Percentiles rank a stretch among this genome's conserved stretches.
phyloP scores from a whole-genome alignment of 352 stramenopile species.

The Lagenidium sp. region DNA sequence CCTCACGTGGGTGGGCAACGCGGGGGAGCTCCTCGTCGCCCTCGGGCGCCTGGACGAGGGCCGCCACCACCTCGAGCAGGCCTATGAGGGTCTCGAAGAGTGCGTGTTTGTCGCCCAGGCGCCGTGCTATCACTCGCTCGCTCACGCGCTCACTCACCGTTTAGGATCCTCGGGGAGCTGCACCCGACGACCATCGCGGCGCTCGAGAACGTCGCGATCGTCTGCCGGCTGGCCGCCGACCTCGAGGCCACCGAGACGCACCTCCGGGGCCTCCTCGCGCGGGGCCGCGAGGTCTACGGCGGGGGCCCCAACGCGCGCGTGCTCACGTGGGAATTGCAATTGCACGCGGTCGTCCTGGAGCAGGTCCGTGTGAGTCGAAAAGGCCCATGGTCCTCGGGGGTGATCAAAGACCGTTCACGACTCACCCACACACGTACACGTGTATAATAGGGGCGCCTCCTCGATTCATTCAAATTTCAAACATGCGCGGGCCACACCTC shows the following conservation, averaged over 20 bases:
- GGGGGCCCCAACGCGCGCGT: constrained; percentile 43
- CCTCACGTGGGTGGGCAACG: constrained; percentile 33
- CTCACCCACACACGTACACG: too few species aligned
- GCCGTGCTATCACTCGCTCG: too few species aligned
- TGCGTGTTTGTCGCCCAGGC: constrained; percentile 8
- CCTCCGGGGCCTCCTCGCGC: constrained; percentile 21
- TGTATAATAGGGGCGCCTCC: too few species aligned
- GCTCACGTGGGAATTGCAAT: constrained; percentile 21
- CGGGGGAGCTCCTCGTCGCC: constrained; percentile 27
- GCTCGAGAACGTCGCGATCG: constrained; percentile 46
- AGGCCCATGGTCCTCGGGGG: too few species aligned
- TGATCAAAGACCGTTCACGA: too few species aligned
- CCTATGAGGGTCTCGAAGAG: constrained; percentile 17
- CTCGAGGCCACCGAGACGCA: constrained; percentile 12
- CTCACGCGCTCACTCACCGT: too few species aligned
- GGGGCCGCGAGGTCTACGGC: constrained; percentile 23
- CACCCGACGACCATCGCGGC: constrained; percentile 7
- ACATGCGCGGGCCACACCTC: too few species aligned
- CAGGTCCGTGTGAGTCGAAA: too few species aligned
- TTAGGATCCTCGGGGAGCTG: not conserved
- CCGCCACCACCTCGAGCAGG: constrained; percentile 24
- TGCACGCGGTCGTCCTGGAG: constrained; percentile 24
- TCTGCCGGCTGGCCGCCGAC: constrained; percentile 7
- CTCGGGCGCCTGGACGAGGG: constrained; percentile 19
- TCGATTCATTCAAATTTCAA: too few species aligned